Percentiles rank a stretch among this genome's conserved stretches.
phyloP scores from a whole-genome alignment of 2,329 filamentous ascomycete genomes.

The Delphinella strobiligena region DNA sequence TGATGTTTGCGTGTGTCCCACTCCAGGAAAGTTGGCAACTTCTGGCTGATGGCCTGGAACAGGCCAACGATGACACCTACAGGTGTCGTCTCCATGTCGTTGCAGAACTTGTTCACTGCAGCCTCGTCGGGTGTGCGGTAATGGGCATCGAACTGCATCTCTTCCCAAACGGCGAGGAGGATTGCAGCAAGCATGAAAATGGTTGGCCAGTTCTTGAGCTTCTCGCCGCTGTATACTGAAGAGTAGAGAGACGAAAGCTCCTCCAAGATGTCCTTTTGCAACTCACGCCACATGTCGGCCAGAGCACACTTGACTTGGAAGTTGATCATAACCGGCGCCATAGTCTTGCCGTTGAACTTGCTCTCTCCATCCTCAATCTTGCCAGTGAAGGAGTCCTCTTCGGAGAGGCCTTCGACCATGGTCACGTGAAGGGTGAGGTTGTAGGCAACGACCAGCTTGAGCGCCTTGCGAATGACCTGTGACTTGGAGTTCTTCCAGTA shows the following conservation, averaged over 20 bases:
- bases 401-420: conserved; percentile 78
- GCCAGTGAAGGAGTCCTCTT: conserved; percentile 65
- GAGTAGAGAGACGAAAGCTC: conserved; percentile 88
- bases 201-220: conserved; percentile 97
- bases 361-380: conserved; percentile 78
- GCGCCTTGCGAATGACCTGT: conserved; percentile 82
- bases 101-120: conserved; percentile 87
- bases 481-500: conserved; percentile 83
- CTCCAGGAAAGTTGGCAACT: conserved; percentile 81
- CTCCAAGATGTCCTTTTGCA: conserved; percentile 91
- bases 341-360: conserved; percentile 78
- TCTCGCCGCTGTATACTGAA: conserved; percentile 95
- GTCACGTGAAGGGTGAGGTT: conserved; percentile 92
- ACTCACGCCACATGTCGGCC: conserved; percentile 94
- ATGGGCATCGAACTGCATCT: conserved; percentile 98
- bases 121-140: conserved; percentile 79
- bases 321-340: conserved; percentile 98
- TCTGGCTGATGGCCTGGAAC: conserved; percentile 96
- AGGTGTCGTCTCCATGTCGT: conserved; percentile 90
- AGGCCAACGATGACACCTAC: conserved; percentile 93
- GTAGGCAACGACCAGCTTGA: conserved; percentile 91
- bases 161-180: conserved; percentile 87
- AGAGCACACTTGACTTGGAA: conserved; percentile 98
- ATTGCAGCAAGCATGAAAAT: conserved; percentile 97
- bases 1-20: conserved; percentile 92